Percentiles rank a stretch among this genome's conserved stretches.
These are phyloP conservation scores for Setomelanomma holmii DNA, from an alignment of 2,329 filamentous ascomycete species.

Conservation along the genomic window DNA sequence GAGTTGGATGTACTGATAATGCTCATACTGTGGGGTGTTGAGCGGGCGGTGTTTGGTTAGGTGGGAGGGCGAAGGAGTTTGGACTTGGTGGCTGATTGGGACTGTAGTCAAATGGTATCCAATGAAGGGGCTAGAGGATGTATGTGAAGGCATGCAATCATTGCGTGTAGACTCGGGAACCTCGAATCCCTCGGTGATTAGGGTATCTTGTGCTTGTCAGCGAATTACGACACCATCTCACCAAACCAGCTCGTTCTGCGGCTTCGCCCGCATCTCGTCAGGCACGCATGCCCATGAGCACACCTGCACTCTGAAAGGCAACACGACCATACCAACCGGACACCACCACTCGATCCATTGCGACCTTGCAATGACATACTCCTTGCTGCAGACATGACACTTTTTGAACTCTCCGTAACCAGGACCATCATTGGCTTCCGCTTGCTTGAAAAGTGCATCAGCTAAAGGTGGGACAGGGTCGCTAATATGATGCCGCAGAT, in stretches of 20 bases:
- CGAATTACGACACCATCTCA: background rate
- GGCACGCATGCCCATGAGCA: conserved; percentile 46
- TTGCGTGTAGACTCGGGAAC: no score
- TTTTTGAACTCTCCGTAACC: conserved; percentile 27
- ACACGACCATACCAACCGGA: conserved; percentile 7
- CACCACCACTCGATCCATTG: conserved; percentile 45
- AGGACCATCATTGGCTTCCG: conserved; percentile 14
- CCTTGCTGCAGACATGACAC: conserved; percentile 35
- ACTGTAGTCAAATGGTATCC: no score
- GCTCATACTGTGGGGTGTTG: conserved; percentile 17
- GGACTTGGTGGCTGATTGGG: background rate
- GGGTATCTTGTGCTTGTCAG: background rate
- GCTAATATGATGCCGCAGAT: conserved; percentile 9
- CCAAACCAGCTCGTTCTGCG: conserved; percentile 11
- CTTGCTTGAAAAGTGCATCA: conserved; percentile 20
- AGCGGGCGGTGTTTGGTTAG: conserved; percentile 15
- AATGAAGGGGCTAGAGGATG: no score
- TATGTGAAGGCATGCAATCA: no score
- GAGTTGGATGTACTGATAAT: conserved; percentile 23
- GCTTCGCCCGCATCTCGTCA: conserved; percentile 18
- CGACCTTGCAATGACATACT: conserved; percentile 36
- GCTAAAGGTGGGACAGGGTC: conserved; percentile 14
- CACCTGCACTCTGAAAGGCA: conserved; percentile 34
- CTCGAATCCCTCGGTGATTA: no score
- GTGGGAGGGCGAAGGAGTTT: background rate